A percentile compares a stretch with the other conserved stretches of the same genome.
These are phyloP conservation scores for Chara braunii DNA, from an alignment of 139 green algal species.

Conservation along the genomic window DNA sequence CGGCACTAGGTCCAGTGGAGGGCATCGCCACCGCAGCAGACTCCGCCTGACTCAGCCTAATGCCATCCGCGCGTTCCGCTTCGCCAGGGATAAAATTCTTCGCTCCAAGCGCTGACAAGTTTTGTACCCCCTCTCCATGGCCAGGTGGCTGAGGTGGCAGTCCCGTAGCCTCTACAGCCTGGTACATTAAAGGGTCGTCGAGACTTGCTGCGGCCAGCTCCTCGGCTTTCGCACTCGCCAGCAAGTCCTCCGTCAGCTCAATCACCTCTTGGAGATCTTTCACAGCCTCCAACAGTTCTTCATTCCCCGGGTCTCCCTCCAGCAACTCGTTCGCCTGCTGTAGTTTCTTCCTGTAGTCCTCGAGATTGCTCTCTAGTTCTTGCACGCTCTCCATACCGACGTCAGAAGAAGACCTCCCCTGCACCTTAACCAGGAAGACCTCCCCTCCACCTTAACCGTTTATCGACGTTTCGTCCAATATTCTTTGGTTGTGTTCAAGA, in stretches of 20 bases:
- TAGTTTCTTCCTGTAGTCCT: constrained; percentile 14
- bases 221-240: neutral
- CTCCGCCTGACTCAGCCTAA: neutral
- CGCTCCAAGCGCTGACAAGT: no score
- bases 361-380: constrained; percentile 9
- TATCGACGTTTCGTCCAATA: no score
- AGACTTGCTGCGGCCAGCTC: neutral
- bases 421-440: no score
- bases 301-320: constrained; percentile 24
- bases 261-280: constrained; percentile 36
- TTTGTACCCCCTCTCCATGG: neutral
- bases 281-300: constrained; percentile 27
- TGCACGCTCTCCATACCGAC: constrained; percentile 23
- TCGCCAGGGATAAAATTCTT: neutral
- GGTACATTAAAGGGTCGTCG: neutral
- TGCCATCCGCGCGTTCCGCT: neutral
- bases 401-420: no score
- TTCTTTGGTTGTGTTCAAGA: no score
- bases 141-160: neutral
- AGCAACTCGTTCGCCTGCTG: constrained; percentile 27
- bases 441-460: no score
- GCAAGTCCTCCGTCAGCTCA: constrained; percentile 26
- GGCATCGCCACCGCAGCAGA: no score
- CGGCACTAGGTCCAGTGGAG: neutral
- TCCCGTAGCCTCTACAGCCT: neutral